Conservation (phyloP, 2,329 filamentous ascomycete species). For the Colletotrichum sublineola region DNA sequence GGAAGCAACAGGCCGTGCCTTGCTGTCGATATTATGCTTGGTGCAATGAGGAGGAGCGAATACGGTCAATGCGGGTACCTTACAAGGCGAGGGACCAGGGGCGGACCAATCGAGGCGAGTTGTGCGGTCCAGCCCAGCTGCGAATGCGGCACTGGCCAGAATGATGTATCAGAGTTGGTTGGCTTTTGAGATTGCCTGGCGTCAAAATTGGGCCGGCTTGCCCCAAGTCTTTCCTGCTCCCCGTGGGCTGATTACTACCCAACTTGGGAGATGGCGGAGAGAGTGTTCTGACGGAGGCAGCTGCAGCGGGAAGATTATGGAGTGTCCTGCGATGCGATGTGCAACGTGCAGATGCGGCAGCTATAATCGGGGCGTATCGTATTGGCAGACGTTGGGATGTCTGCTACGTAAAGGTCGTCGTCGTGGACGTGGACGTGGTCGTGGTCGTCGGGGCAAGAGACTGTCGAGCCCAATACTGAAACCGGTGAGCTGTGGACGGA, state of each 20-base stretch:
- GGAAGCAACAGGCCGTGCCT: slow-evolving; percentile 13
- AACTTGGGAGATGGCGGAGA: slow-evolving; percentile 10
- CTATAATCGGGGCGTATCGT: slow-evolving; percentile 17
- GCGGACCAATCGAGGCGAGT: slow-evolving; percentile 41
- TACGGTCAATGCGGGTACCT: slow-evolving; percentile 34
- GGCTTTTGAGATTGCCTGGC: slow-evolving; percentile 33
- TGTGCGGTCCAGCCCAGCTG: slow-evolving; percentile 26
- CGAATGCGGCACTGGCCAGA: slow-evolving; percentile 30
- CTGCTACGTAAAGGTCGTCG: slow-evolving; percentile 10
- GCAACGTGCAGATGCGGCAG: slow-evolving; percentile 23
- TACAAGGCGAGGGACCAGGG: slow-evolving; percentile 30
- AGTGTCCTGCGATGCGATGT: slow-evolving; percentile 16
- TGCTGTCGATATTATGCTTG: slow-evolving; percentile 17
- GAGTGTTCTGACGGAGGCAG: not conserved
- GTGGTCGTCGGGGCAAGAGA: not conserved
- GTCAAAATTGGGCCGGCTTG: slow-evolving; percentile 41
- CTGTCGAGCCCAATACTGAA: slow-evolving; percentile 5
- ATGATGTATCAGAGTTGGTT: slow-evolving; percentile 31
- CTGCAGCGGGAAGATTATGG: slow-evolving; percentile 2
- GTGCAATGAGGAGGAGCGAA: slow-evolving; percentile 20
- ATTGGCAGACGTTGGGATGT: not conserved
- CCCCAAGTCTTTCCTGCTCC: slow-evolving; percentile 35
- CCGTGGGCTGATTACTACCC: slow-evolving; percentile 38
- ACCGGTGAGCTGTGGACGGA: slow-evolving; percentile 21
- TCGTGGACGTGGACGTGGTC: not conserved